These are phyloP conservation scores for Penicillium expansum DNA, from an alignment of 2,329 filamentous ascomycete species.

Conservation along the genomic window DNA sequence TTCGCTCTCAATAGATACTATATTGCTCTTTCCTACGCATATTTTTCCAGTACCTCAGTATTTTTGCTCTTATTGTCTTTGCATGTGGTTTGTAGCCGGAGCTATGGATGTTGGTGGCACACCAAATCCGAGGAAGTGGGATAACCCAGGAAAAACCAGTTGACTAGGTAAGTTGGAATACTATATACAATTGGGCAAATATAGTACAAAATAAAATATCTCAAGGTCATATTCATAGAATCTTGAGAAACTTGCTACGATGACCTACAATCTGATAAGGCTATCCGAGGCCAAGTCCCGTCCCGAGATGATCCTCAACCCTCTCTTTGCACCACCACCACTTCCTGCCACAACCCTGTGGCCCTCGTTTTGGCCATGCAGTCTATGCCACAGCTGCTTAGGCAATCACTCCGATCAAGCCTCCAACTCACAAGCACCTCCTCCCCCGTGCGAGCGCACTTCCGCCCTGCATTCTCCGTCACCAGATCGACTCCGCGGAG, in stretches of 20 bases:
- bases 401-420: slow-evolving; percentile 38
- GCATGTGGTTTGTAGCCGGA: neutral
- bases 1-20: neutral
- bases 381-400: slow-evolving; percentile 39
- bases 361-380: slow-evolving; percentile 38
- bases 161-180: too few relatives aligned
- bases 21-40: neutral
- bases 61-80: neutral
- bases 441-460: slow-evolving; percentile 22
- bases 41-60: neutral
- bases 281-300: slow-evolving; percentile 13
- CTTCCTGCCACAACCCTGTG: slow-evolving; percentile 17
- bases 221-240: neutral
- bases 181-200: too few relatives aligned
- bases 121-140: neutral
- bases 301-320: slow-evolving; percentile 21
- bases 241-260: neutral
- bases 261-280: slow-evolving; percentile 23
- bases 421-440: slow-evolving; percentile 25
- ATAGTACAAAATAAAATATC: neutral
- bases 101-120: neutral
- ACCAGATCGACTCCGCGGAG: slow-evolving; percentile 23
- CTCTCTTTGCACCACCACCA: slow-evolving; percentile 15
- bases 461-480: slow-evolving; percentile 24
- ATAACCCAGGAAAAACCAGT: neutral